Percentiles rank a stretch among this genome's conserved stretches.
Evolutionary conservation across 371 early-diverging fungal genomes (phyloP).

Genomic region (Umbelopsis sp.): DNA sequence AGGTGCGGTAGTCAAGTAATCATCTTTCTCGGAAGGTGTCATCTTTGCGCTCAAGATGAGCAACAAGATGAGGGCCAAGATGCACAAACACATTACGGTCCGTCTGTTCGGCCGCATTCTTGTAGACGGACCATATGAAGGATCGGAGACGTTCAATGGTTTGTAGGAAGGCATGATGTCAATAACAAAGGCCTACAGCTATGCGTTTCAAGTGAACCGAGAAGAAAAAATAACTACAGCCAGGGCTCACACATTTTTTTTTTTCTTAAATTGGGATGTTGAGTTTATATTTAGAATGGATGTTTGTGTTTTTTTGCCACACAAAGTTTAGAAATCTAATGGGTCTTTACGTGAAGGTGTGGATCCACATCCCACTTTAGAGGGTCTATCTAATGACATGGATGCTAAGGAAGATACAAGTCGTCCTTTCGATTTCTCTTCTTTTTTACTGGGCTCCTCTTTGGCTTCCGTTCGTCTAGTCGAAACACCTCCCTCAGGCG

Average conservation of each 20-base stretch:
- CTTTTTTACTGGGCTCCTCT: slow-evolving; percentile 15
- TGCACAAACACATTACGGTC: slow-evolving; percentile 20
- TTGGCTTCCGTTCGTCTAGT: slow-evolving; percentile 56
- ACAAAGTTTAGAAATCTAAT: slow-evolving; percentile 39
- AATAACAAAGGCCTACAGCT: too few relatives aligned
- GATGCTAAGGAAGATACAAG: slow-evolving; percentile 28
- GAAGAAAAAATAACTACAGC: neutral
- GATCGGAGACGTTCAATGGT: slow-evolving; percentile 30
- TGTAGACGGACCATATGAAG: slow-evolving; percentile 17
- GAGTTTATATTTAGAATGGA: neutral
- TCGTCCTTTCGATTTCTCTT: neutral
- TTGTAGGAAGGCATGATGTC: slow-evolving; percentile 27
- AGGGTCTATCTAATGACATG: slow-evolving; percentile 21
- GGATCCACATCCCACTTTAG: slow-evolving; percentile 47
- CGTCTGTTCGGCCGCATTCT: slow-evolving; percentile 27
- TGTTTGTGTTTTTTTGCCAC: slow-evolving; percentile 12
- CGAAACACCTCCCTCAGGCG: slow-evolving; percentile 86
- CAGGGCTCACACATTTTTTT: neutral
- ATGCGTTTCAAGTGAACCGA: neutral
- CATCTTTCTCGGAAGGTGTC: neutral
- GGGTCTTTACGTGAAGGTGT: slow-evolving; percentile 48
- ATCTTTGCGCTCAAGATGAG: slow-evolving; percentile 12
- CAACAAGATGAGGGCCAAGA: slow-evolving; percentile 18
- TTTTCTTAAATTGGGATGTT: neutral
- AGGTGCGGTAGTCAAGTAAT: neutral